These are phyloP conservation scores for Alternaria sp. DNA, from an alignment of 2,329 filamentous ascomycete species.

Conservation along the genomic window DNA sequence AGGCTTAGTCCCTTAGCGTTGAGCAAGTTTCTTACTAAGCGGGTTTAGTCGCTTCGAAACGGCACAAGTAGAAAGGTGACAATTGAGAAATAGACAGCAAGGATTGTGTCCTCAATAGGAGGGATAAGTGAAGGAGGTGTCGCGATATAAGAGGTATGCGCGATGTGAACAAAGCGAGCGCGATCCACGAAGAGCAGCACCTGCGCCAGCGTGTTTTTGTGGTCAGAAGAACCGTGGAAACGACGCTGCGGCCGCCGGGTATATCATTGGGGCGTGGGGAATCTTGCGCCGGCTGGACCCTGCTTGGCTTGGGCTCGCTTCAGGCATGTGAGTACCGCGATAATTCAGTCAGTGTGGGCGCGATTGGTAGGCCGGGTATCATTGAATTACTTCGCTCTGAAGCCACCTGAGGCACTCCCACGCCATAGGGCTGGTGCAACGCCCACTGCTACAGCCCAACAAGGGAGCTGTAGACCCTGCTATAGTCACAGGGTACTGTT, in stretches of 20 bases:
- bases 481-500: slow-evolving; percentile 2
- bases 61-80: slow-evolving; percentile 6
- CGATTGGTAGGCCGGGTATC: background rate
- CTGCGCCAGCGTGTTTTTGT: slow-evolving; percentile 6
- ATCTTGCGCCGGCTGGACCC: slow-evolving; percentile 15
- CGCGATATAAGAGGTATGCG: background rate
- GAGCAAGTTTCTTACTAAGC: slow-evolving; percentile 35
- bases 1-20: slow-evolving; percentile 28
- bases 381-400: background rate
- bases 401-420: background rate
- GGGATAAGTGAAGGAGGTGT: background rate
- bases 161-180: background rate
- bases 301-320: slow-evolving; percentile 6
- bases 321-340: slow-evolving; percentile 18
- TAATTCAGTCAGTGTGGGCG: slow-evolving; percentile 1
- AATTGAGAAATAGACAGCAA: background rate
- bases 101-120: background rate
- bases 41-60: slow-evolving; percentile 17
- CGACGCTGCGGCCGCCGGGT: slow-evolving; percentile 15
- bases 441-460: slow-evolving; percentile 15
- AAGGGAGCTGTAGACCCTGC: slow-evolving; percentile 8
- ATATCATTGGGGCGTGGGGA: slow-evolving; percentile 21
- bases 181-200: slow-evolving; percentile 4
- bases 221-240: slow-evolving; percentile 21
- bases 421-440: slow-evolving; percentile 5